A percentile compares a stretch with the other conserved stretches of the same genome.
These are phyloP conservation scores for Colletotrichum liriopes DNA, from an alignment of 2,329 filamentous ascomycete species.

Conservation along the genomic window DNA sequence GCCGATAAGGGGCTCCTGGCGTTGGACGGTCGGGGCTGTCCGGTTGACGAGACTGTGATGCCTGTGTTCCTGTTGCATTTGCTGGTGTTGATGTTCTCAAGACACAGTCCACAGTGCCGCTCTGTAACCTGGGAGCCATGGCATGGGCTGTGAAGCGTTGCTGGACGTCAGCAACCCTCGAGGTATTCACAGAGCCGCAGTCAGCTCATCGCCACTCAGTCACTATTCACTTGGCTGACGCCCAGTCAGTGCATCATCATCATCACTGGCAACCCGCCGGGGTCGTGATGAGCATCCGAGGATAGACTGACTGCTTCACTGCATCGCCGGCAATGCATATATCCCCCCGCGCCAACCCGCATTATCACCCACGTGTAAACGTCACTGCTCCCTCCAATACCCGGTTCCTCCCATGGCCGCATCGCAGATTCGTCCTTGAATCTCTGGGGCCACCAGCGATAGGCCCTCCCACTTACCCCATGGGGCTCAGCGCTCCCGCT, in stretches of 20 bases:
- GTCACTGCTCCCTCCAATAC: conserved; percentile 23
- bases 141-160: too few relatives aligned
- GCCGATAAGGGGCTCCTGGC: neutral
- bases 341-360: conserved; percentile 1
- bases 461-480: conserved; percentile 37
- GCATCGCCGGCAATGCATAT: neutral
- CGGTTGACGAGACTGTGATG: neutral
- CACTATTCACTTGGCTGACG: conserved; percentile 11
- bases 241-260: neutral
- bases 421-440: conserved; percentile 6
- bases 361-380: conserved; percentile 9
- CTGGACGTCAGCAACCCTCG: neutral
- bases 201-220: neutral
- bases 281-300: neutral
- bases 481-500: conserved; percentile 38
- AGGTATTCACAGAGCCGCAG: neutral
- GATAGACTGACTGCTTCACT: neutral
- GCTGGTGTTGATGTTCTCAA: neutral
- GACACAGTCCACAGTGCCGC: too few relatives aligned
- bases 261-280: neutral
- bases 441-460: conserved; percentile 24
- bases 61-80: neutral
- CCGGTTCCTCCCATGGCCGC: conserved; percentile 37
- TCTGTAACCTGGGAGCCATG: too few relatives aligned
- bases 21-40: neutral